Conservation (phyloP, 2,329 filamentous ascomycete genomes). For the Didymella keratinophila region DNA sequence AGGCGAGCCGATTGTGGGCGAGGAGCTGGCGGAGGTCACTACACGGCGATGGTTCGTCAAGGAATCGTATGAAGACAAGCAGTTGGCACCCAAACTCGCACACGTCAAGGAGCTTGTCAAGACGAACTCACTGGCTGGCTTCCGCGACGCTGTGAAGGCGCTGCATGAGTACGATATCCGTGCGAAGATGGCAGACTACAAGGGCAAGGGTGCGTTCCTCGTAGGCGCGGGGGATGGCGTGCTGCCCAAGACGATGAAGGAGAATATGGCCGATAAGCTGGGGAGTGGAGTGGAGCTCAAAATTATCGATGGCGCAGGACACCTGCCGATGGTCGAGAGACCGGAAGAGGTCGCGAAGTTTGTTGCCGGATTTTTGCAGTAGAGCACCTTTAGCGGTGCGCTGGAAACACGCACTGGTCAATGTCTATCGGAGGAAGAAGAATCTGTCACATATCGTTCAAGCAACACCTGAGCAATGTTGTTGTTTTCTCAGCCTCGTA, state of each 20-base stretch:
- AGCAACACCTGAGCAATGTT: no score
- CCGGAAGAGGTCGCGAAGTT: conserved; percentile 72
- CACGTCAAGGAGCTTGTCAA: conserved; percentile 74
- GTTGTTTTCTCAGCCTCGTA: no score
- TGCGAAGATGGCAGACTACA: conserved; percentile 61
- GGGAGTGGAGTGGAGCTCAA: conserved; percentile 64
- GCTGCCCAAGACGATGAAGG: conserved; percentile 80
- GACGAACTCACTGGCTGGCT: conserved; percentile 73
- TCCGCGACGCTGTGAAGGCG: conserved; percentile 71
- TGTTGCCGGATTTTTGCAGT: conserved; percentile 52
- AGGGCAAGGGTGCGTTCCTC: conserved; percentile 71
- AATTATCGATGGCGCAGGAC: conserved; percentile 74
- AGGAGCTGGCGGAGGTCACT: conserved; percentile 72
- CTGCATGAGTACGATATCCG: conserved; percentile 76
- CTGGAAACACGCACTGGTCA: no score
- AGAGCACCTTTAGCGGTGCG: no score
- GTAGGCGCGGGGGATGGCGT: conserved; percentile 78
- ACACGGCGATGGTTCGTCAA: conserved; percentile 77
- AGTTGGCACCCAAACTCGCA: conserved; percentile 58
- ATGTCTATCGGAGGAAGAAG: no score
- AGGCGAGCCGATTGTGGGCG: conserved; percentile 66
- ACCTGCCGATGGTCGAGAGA: conserved; percentile 85
- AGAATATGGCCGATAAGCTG: conserved; percentile 64
- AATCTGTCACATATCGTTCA: no score
- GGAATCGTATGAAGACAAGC: conserved; percentile 64